A percentile compares a stretch with the other conserved stretches of the same genome.
phyloP scores from a whole-genome alignment of 306 rosid species.

The Trifolium fragiferum region DNA sequence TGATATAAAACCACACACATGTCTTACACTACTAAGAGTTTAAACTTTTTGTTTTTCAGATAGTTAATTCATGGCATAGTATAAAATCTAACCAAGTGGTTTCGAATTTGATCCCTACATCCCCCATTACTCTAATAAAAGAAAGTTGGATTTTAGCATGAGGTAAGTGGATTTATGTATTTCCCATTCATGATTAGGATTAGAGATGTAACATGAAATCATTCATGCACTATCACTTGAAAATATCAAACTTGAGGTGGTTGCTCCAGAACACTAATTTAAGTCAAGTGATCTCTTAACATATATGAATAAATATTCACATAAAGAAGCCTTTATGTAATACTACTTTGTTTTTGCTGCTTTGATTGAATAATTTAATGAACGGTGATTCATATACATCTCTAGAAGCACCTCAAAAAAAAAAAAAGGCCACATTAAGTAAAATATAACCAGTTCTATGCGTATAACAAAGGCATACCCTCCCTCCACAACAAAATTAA shows the following conservation, averaged over 20 bases:
- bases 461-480: not conserved
- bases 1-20: not conserved
- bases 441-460: no score
- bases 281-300: not conserved
- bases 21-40: not conserved
- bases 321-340: not conserved
- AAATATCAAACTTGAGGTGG: not conserved
- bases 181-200: not conserved
- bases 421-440: no score
- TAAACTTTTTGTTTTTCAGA: not conserved
- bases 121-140: not conserved
- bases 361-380: not conserved
- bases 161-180: not conserved
- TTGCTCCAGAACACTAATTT: not conserved
- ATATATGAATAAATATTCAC: not conserved
- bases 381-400: not conserved
- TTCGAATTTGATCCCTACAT: not conserved
- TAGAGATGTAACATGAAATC: not conserved
- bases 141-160: not conserved
- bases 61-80: not conserved
- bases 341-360: not conserved
- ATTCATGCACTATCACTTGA: not conserved
- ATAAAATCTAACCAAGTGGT: conserved; percentile 4
- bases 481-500: not conserved
- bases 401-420: no score